Evolutionary conservation across 1,139 yeast genomes (phyloP), one percentile per base, ranked within the genome.

Genomic region (Torulaspora pretoriensis): DNA sequence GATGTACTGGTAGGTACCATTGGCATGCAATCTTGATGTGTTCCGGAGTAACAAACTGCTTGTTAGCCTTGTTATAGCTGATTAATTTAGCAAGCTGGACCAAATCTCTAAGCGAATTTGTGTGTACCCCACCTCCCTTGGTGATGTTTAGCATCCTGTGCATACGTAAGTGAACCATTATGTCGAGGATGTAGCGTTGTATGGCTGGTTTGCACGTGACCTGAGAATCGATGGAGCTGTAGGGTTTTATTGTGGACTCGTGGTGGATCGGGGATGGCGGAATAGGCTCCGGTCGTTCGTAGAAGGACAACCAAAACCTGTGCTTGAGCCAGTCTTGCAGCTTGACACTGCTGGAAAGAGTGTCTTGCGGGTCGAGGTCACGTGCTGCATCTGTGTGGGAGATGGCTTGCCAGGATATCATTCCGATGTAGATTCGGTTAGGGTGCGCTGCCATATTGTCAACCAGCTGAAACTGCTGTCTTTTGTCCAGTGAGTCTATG

Each of bases 1-100:
- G 16, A 44, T 64, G 67, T 46, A 58, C 47, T 3, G 67, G 68
- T 39, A 61, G 59, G 37, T 63, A 63, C 59, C 60, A 54, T 26
- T 42, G 29, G 13, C 59, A 43, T 1, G 65, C 67, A 22, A 50
- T 38, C 39, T 61, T 61, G 7, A 62, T 55, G 25, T 54, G 50
- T 16, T 55, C 58, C 2, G 67, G 65, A 2, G 62, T 53, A 2
- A 61, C 59, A 31, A 52, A 63, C 7, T 23, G 34, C 35, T 45
- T 52, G 25, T 43, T 43, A 32, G 30, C 44, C 19, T 45, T 48
- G 13, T 53, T 45, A n/a, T 49, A 27, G 26, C 54, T 46, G 8
- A 57, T 45, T n/a, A 58, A 33, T 44, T 54, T 52, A 4, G 61
- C 47, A 32, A 64, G 45, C 8, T 45, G 36, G 7, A 57, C 41